Evolutionary conservation across 129 eudicot species (phyloP).

Genomic region (Helichrysum umbraculigerum): DNA sequence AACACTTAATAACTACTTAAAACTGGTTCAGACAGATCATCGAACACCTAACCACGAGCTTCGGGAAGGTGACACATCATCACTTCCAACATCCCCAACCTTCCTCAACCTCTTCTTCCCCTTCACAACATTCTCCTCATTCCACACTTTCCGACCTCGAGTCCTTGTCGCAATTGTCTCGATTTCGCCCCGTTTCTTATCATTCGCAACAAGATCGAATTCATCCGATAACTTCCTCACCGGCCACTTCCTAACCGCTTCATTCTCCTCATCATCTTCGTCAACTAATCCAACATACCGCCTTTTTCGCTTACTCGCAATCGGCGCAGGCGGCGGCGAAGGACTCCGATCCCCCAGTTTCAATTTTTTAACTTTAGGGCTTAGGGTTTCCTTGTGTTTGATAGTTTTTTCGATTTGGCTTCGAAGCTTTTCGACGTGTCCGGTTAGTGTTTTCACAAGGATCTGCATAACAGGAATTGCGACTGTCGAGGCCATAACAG

Average conservation of each 20-base stretch:
- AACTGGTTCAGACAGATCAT: conserved; percentile 33
- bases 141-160: conserved; percentile 35
- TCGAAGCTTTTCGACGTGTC: conserved; percentile 55
- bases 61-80: conserved; percentile 24
- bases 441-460: no score
- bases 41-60: conserved; percentile 40
- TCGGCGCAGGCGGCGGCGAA: conserved; percentile 70
- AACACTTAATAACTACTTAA: background rate
- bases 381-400: conserved; percentile 24
- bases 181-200: conserved; percentile 27
- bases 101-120: conserved; percentile 34
- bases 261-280: conserved; percentile 31
- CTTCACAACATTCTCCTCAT: conserved; percentile 16
- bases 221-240: conserved; percentile 77
- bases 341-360: conserved; percentile 6
- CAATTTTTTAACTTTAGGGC: conserved; percentile 15
- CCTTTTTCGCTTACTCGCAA: conserved; percentile 51
- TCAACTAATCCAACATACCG: conserved; percentile 43
- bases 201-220: conserved; percentile 57
- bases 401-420: conserved; percentile 40
- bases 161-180: conserved; percentile 44
- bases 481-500: no score
- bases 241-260: conserved; percentile 37
- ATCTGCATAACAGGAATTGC: no score
- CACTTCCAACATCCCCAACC: conserved; percentile 18